phyloP scores from a whole-genome alignment of 2,329 filamentous ascomycete genomes.

The Fusarium sp. region DNA sequence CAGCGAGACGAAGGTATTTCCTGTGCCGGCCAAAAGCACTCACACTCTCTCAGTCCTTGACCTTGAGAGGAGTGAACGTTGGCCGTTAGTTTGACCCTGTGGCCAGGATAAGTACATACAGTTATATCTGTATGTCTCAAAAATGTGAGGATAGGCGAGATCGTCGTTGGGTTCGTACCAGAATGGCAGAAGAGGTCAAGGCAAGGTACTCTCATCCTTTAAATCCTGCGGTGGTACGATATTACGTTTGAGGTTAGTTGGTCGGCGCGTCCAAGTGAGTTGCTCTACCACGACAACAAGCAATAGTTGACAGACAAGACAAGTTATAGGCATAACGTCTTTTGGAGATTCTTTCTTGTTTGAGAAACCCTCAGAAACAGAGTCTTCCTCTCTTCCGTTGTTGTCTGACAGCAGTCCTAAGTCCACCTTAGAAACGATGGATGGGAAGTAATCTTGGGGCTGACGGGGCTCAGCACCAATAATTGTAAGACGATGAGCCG shows the following conservation, averaged over 20 bases:
- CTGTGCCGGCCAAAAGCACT: not conserved
- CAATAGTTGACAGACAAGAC: not conserved
- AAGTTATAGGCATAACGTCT: not conserved
- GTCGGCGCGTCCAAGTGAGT: not conserved
- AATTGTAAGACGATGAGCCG: slow-evolving; percentile 22
- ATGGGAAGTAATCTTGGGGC: slow-evolving; percentile 14
- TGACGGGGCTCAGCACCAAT: slow-evolving; percentile 32
- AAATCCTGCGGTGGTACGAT: not conserved
- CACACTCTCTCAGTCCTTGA: not conserved
- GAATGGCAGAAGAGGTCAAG: not conserved
- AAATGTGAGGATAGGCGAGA: slow-evolving; percentile 7
- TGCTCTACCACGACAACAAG: not conserved
- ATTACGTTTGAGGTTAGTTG: not conserved
- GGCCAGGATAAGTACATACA: not conserved
- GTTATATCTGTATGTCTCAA: slow-evolving; percentile 1
- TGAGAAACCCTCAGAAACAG: not conserved
- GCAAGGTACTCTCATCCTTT: not conserved
- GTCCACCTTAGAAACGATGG: not conserved
- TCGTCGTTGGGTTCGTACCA: not conserved
- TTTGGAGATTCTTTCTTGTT: not conserved
- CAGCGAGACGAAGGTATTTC: not conserved
- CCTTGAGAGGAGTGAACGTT: not conserved
- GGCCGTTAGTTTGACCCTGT: not conserved
- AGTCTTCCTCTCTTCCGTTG: not conserved
- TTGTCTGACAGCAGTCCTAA: not conserved